Evolutionary conservation across 371 early-diverging fungal genomes (phyloP), one percentile per base, ranked within the genome.

Genomic region (Actinomucor elegans): DNA sequence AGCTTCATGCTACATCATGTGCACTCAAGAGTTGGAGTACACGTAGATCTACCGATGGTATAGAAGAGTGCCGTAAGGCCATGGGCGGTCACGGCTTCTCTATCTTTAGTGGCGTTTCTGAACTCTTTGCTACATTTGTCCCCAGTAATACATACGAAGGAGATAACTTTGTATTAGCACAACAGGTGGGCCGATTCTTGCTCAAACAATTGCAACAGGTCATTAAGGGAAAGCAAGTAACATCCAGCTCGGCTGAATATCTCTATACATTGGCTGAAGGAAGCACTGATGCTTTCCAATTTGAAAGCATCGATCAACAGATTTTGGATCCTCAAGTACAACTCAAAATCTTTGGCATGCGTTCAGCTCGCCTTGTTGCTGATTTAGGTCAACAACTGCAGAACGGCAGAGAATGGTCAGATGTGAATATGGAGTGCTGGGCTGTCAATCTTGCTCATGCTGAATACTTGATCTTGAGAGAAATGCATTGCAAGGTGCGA

Each of bases 1-100:
- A 90, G 55, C 77, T 92, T 1, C 94, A 94, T 49, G 89, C 89
- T 28, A 85, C 85, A 33, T 84, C 85, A 8, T 90, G 90, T 11
- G 89, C 88, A 0, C 73, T 94, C 56, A 94, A 94, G 72, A 77
- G 80, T 8, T 84, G 86, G 73, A 72, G 85, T 27, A 77, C 93
- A 0, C 88, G 88, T 29, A 73, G 84, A 20, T 75, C 82, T 5
- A 63, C 85, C 0, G 83, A 85, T 7, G 91, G 88, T 36, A 72
- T 90, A 15, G 94, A 94, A 51, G 85, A 85, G 15, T 86, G 88
- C 55, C 80, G 92, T 7, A 85, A 89, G 23, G 75, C 87, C 5
- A 86, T 89, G 78, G 94, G 94, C 10, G 94, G 94, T 6, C 92
- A 93, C 33, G 93, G 92, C 0, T 94, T 77, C 61, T 84, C 88